Conservation (phyloP, 2,329 filamentous ascomycete species). For the Cercospora nicotianae region DNA sequence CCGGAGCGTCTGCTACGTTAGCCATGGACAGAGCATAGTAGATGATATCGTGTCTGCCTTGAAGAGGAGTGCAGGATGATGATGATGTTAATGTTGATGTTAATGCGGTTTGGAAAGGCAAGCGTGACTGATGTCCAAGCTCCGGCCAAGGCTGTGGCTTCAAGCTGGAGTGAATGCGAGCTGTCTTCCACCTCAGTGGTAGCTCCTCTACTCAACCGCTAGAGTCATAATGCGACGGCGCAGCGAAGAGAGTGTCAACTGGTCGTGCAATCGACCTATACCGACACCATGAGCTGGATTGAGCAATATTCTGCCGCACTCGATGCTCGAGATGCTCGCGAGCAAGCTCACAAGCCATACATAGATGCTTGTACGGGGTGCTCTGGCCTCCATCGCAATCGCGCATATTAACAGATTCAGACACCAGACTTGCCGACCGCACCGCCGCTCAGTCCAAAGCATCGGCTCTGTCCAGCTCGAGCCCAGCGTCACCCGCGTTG, state of each 20-base stretch:
- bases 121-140: no score
- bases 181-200: neutral
- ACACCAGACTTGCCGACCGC: constrained; percentile 51
- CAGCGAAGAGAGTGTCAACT: neutral
- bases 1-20: neutral
- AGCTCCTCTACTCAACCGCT: neutral
- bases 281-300: constrained; percentile 65
- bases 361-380: constrained; percentile 71
- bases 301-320: constrained; percentile 78
- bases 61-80: neutral
- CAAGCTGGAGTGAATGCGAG: constrained; percentile 7
- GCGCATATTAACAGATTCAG: constrained; percentile 30
- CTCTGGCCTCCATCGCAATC: constrained; percentile 1
- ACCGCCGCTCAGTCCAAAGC: constrained; percentile 25
- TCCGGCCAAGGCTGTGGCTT: neutral
- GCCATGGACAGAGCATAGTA: neutral
- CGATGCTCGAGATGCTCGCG: constrained; percentile 67
- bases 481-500: constrained; percentile 25
- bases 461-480: constrained; percentile 34
- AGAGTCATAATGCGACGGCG: neutral
- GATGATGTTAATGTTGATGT: neutral
- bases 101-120: no score
- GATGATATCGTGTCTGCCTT: neutral
- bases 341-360: constrained; percentile 64
- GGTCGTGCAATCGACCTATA: neutral